A percentile compares a stretch with the other conserved stretches of the same genome.
phyloP scores from a whole-genome alignment of 2,329 filamentous ascomycete species.

The Curvularia lunata region DNA sequence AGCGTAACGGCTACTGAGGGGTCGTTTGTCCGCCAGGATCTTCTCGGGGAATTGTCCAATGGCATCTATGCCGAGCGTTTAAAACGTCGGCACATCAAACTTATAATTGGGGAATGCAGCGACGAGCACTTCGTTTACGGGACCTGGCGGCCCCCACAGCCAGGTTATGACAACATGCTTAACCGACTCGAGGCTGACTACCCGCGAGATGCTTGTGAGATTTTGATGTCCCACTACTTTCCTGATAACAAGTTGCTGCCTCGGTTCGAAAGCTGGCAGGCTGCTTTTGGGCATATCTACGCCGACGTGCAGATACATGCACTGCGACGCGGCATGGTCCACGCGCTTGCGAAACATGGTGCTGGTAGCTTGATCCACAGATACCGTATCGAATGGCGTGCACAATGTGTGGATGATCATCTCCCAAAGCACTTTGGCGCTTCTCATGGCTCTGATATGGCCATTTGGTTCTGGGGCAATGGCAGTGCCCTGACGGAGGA shows the following conservation, averaged over 20 bases:
- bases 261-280: constrained; percentile 54
- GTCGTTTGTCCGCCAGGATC: constrained; percentile 53
- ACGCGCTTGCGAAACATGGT: constrained; percentile 53
- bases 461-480: constrained; percentile 64
- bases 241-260: constrained; percentile 49
- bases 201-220: constrained; percentile 52
- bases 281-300: constrained; percentile 62
- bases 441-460: constrained; percentile 61
- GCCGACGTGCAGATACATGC: constrained; percentile 63
- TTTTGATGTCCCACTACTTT: constrained; percentile 55
- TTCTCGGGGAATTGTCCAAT: constrained; percentile 57
- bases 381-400: constrained; percentile 63
- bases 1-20: constrained; percentile 55
- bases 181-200: constrained; percentile 61
- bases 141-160: constrained; percentile 56
- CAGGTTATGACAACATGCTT: constrained; percentile 52
- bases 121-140: constrained; percentile 62
- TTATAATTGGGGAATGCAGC: constrained; percentile 62
- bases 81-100: constrained; percentile 53
- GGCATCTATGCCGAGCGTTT: constrained; percentile 57
- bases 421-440: constrained; percentile 59
- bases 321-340: constrained; percentile 59
- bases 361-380: constrained; percentile 56
- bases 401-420: constrained; percentile 53
- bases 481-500: constrained; percentile 49